Evolutionary conservation across 805 yeast genomes (phyloP).

Genomic region (Brettanomyces custersianus): DNA sequence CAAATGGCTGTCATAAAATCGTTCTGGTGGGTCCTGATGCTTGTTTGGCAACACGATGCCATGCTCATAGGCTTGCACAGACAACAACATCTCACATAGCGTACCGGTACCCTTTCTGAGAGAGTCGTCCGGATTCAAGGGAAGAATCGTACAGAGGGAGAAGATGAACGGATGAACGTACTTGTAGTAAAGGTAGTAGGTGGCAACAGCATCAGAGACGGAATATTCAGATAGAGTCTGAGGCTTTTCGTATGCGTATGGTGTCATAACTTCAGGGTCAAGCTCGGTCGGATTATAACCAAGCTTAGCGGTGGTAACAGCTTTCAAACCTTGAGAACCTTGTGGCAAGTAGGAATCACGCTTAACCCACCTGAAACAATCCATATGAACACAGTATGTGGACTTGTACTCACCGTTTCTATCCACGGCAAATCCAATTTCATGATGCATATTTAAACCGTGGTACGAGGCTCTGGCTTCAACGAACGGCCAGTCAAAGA

Average conservation of each 20-base stretch:
- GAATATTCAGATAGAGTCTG: conserved; percentile 92
- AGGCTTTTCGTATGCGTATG: conserved; percentile 91
- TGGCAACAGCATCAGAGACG: conserved; percentile 98
- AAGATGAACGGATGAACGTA: conserved; percentile 96
- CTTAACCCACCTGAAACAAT: conserved; percentile 95
- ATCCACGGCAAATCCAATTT: conserved; percentile 89
- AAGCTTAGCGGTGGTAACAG: conserved; percentile 89
- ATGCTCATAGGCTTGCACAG: conserved; percentile 88
- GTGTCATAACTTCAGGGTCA: conserved; percentile 97
- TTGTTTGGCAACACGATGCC: conserved; percentile 83
- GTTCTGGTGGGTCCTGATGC: conserved; percentile 86
- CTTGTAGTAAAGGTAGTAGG: conserved; percentile 90
- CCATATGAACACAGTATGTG: conserved; percentile 91
- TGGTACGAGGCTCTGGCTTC: conserved; percentile 80
- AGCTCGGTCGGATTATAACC: conserved; percentile 95
- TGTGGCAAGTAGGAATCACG: conserved; percentile 96
- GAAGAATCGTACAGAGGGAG: conserved; percentile 91
- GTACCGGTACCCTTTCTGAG: conserved; percentile 98
- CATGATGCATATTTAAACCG: conserved; percentile 81
- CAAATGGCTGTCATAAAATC: conserved; percentile 91
- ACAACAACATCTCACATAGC: conserved; percentile 90
- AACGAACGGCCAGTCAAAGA: conserved; percentile 98
- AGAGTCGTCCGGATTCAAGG: conserved; percentile 93
- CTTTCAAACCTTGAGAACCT: conserved; percentile 97
- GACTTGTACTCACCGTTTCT: conserved; percentile 89